Evolutionary conservation across 2,329 filamentous ascomycete species (phyloP).

Genomic region (Botrytis cinerea): DNA sequence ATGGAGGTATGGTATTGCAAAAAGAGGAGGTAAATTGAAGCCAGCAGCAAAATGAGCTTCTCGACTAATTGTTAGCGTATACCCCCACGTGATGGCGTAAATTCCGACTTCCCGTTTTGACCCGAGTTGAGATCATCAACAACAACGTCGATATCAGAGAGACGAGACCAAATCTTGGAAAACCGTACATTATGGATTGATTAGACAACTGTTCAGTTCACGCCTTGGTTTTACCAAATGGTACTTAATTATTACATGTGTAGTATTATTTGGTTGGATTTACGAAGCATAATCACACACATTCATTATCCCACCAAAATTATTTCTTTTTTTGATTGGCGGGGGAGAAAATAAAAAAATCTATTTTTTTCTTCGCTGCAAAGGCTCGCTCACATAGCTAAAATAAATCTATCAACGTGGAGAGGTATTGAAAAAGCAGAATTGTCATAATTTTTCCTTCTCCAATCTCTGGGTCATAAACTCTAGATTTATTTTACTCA

Average conservation of each 20-base stretch:
- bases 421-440: neutral
- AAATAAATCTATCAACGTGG: conserved; percentile 9
- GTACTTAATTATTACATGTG: neutral
- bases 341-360: neutral
- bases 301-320: neutral
- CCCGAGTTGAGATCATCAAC: conserved; percentile 18
- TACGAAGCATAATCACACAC: neutral
- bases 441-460: neutral
- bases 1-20: conserved; percentile 43
- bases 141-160: neutral
- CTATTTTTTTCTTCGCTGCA: conserved; percentile 11
- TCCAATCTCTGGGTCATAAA: neutral
- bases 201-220: neutral
- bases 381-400: neutral
- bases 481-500: neutral
- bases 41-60: conserved; percentile 32
- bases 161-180: neutral
- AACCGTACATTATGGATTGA: neutral
- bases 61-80: conserved; percentile 43
- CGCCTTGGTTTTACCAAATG: neutral
- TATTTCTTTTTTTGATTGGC: neutral
- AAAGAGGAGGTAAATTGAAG: conserved; percentile 26
- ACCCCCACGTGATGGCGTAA: conserved; percentile 24
- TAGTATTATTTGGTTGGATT: neutral
- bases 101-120: conserved; percentile 23